Evolutionary conservation across 371 early-diverging fungal genomes (phyloP), one percentile per base, ranked within the genome.

Genomic region (Zychaea mexicana): DNA sequence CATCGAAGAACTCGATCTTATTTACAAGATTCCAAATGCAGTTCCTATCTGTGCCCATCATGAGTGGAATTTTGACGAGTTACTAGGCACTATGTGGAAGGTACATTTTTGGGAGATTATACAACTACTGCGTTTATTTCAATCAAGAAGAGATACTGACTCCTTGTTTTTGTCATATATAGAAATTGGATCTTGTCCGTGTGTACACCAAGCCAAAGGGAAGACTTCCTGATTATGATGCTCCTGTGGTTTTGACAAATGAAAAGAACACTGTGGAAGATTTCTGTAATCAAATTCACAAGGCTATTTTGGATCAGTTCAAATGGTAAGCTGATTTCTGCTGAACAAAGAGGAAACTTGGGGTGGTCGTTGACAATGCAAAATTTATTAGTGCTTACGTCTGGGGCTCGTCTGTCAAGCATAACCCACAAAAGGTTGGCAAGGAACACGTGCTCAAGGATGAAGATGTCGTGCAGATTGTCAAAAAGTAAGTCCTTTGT

Each of bases 401-500:
- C 13, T 99, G 99, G 99, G 99, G 99, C 57, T 83, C 85, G 45
- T 96, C 96, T 26, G 99, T 97, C 42, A 99, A 99, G 79, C 98
- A 99, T 78, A 93, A 93, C 65, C 98, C 99, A 62, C 99, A 99
- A 83, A 96, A 96, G 83, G 99, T 99, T 36, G 99, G 99, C 61
- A 90, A 93, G 71, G 98, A 98, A 64, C 99, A 99, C 73, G 73
- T 90, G 17, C 79, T 99, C 56, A 75, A 83, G 42, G 99, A 99
- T 77, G 98, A 98, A 80, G 99, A 99, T 86, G 99, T 99, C 5
- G 99, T 99, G n/a, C 98, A 98, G 74, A 94, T 99, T 74, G 89
- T 96, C 42, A 73, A 70, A 57, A 67, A 73, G 67, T 67, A 67
- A 63, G 65, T 62, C 24, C 22, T 3, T 3, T 52, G 26, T 52